phyloP scores from a whole-genome alignment of 306 rosid species.

The Quercus wislizeni region DNA sequence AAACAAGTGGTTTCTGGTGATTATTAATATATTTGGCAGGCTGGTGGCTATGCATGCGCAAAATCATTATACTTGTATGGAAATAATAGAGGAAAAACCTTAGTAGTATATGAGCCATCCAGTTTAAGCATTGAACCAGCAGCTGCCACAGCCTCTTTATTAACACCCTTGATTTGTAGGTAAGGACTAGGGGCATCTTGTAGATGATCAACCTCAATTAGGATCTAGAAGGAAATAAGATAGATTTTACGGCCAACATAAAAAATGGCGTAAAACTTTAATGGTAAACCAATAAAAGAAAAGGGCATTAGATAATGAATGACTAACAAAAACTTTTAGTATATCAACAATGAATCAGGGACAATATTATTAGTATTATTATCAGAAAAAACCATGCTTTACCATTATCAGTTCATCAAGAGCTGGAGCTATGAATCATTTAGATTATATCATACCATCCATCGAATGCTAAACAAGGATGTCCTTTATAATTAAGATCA shows the following conservation, averaged over 20 bases:
- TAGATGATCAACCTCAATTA: constrained; percentile 92
- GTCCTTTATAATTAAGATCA: neutral
- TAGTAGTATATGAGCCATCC: constrained; percentile 87
- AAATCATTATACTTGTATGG: neutral
- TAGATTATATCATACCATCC: neutral
- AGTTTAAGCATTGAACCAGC: constrained; percentile 87
- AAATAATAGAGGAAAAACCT: constrained; percentile 47
- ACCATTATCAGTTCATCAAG: neutral
- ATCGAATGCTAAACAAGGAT: neutral
- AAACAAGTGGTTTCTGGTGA: neutral
- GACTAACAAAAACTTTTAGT: neutral
- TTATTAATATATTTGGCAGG: neutral
- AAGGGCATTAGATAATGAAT: neutral
- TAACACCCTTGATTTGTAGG: constrained; percentile 92
- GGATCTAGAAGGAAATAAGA: constrained; percentile 46
- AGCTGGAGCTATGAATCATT: neutral
- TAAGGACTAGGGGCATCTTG: constrained; percentile 89
- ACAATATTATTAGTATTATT: neutral
- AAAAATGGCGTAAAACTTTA: too few relatives aligned
- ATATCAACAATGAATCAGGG: neutral
- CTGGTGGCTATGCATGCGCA: neutral
- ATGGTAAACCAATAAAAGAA: neutral
- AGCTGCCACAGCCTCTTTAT: constrained; percentile 90
- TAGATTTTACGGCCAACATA: neutral
- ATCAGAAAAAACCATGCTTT: neutral